Conservation (phyloP, 2,329 filamentous ascomycete genomes). For the Pseudocercospora cruenta region DNA sequence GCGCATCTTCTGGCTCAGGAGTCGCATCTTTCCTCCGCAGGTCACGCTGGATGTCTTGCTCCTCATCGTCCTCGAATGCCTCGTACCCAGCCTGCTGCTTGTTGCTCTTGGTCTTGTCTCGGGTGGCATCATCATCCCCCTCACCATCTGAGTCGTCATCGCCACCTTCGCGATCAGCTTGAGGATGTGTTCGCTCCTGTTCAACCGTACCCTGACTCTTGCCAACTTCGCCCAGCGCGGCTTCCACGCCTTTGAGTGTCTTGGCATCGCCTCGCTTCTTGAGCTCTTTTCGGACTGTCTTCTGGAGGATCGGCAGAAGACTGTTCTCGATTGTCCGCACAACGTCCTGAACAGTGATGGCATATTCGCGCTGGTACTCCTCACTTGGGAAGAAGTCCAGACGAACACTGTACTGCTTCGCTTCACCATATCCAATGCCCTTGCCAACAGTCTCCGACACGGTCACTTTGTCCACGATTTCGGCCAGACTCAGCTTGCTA, state of each 20-base stretch:
- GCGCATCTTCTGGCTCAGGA: conserved; percentile 49
- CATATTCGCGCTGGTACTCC: conserved; percentile 85
- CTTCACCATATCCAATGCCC: conserved; percentile 68
- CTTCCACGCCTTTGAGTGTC: conserved; percentile 56
- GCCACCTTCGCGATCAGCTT: conserved; percentile 54
- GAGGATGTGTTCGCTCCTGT: conserved; percentile 49
- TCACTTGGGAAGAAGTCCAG: conserved; percentile 81
- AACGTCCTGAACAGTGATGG: conserved; percentile 77
- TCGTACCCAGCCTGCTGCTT: conserved; percentile 83
- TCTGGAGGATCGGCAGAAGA: conserved; percentile 73
- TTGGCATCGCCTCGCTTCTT: conserved; percentile 72
- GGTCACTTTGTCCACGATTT: conserved; percentile 78
- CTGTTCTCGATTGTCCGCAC: conserved; percentile 77
- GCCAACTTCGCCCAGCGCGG: conserved; percentile 77
- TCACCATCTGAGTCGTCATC: conserved; percentile 74
- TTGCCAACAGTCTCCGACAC: conserved; percentile 79
- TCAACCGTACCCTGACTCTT: conserved; percentile 61
- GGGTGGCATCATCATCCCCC: conserved; percentile 61
- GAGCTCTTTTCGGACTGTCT: conserved; percentile 73
- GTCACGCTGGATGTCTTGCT: conserved; percentile 70
- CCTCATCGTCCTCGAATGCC: conserved; percentile 89
- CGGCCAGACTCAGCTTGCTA: conserved; percentile 79
- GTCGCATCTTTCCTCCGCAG: conserved; percentile 55
- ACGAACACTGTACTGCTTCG: conserved; percentile 82
- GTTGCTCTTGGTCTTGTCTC: conserved; percentile 74